Evolutionary conservation across 2,329 filamentous ascomycete genomes (phyloP).

Genomic region (Eutypa lata): DNA sequence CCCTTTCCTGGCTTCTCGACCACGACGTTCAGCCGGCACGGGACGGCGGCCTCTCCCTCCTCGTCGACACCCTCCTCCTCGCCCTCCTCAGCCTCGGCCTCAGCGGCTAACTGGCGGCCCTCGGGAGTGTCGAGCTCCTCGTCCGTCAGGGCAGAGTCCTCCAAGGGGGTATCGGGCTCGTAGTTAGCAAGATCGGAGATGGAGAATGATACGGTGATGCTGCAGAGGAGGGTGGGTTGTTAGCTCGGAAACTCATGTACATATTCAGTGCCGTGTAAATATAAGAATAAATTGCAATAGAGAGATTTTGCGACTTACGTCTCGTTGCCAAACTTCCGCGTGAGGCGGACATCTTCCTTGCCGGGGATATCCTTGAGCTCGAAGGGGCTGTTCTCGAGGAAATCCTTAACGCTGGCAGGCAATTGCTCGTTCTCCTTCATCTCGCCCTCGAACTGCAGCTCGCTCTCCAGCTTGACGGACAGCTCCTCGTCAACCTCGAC

Average conservation of each 20-base stretch:
- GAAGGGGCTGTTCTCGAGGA: constrained; percentile 81
- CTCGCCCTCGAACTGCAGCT: constrained; percentile 80
- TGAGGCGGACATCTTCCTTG: constrained; percentile 83
- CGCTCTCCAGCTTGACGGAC: constrained; percentile 77
- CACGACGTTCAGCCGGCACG: constrained; percentile 79
- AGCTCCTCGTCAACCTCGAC: constrained; percentile 73
- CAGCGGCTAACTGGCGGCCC: constrained; percentile 51
- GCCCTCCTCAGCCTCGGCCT: constrained; percentile 53
- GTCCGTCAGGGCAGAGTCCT: constrained; percentile 52
- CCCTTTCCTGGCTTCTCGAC: constrained; percentile 86
- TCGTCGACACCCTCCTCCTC: constrained; percentile 48
- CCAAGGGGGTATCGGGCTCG: constrained; percentile 56
- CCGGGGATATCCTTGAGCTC: constrained; percentile 79
- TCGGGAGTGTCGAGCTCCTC: constrained; percentile 55
- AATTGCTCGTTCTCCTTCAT: constrained; percentile 70
- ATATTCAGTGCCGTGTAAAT: background rate
- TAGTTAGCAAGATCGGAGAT: constrained; percentile 76
- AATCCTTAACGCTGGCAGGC: constrained; percentile 79
- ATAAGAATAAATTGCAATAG: constrained; percentile 1
- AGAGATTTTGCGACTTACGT: constrained; percentile 54
- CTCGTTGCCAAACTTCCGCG: constrained; percentile 81
- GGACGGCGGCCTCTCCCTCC: constrained; percentile 59
- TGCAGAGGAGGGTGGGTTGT: constrained; percentile 26
- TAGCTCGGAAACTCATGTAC: constrained; percentile 7
- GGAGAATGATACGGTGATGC: constrained; percentile 78